These are phyloP conservation scores for Lipomyces yamanashiensis DNA, from an alignment of 805 yeast species.

Conservation along the genomic window DNA sequence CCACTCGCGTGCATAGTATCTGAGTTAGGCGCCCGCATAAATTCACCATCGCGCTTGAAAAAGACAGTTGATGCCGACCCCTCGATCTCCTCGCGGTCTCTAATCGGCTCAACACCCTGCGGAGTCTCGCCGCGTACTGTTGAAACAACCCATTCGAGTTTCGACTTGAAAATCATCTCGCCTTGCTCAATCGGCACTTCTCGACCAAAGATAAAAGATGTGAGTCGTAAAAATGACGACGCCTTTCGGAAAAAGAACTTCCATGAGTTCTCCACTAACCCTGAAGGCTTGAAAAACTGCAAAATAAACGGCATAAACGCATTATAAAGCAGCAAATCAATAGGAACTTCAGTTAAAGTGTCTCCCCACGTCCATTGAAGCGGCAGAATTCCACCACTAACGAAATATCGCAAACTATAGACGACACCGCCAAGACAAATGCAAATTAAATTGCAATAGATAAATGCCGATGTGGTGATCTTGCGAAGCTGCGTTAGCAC, in stretches of 20 bases:
- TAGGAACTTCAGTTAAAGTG: conserved; percentile 27
- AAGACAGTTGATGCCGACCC: conserved; percentile 48
- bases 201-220: conserved; percentile 76
- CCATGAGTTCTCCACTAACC: conserved; percentile 29
- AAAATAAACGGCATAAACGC: conserved; percentile 26
- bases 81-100: conserved; percentile 1
- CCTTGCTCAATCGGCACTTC: conserved; percentile 75
- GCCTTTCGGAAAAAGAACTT: conserved; percentile 44
- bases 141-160: conserved; percentile 42
- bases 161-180: conserved; percentile 58
- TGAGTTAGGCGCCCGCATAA: conserved; percentile 82
- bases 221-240: conserved; percentile 58
- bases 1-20: conserved; percentile 68
- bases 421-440: conserved; percentile 75
- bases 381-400: conserved; percentile 38
- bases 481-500: conserved; percentile 72
- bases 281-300: conserved; percentile 25
- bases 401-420: conserved; percentile 49
- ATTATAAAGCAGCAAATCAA: conserved; percentile 28
- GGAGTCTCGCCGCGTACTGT: not conserved
- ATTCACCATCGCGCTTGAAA: conserved; percentile 79
- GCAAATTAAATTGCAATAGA: conserved; percentile 73
- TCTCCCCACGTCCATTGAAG: conserved; percentile 31
- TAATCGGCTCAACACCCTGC: conserved; percentile 7
- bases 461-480: conserved; percentile 70